phyloP scores from a whole-genome alignment of 768 basidiomycete genomes.

The Boletus fagicola region DNA sequence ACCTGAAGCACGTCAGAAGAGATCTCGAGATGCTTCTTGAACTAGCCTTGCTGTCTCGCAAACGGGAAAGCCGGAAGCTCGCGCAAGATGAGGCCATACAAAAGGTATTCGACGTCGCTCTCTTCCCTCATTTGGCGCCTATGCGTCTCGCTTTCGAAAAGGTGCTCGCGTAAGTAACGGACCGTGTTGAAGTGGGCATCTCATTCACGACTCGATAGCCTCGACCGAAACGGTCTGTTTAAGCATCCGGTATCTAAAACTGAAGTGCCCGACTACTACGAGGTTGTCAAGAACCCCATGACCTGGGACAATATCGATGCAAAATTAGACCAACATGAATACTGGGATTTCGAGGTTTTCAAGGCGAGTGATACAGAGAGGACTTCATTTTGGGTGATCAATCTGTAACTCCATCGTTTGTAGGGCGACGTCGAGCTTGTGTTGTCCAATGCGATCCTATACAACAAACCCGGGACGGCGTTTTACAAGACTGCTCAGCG shows the following conservation, averaged over 20 bases:
- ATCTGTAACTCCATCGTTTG: background rate
- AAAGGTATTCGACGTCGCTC: slow-evolving; percentile 54
- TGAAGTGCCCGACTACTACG: slow-evolving; percentile 89
- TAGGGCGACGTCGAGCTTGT: slow-evolving; percentile 85
- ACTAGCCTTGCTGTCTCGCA: slow-evolving; percentile 63
- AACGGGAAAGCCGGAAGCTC: slow-evolving; percentile 81
- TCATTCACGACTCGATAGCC: slow-evolving; percentile 40
- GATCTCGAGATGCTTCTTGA: slow-evolving; percentile 75
- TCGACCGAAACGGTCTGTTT: slow-evolving; percentile 75
- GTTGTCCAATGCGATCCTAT: slow-evolving; percentile 78
- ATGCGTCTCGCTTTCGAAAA: slow-evolving; percentile 67
- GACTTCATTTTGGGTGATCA: background rate
- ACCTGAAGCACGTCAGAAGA: slow-evolving; percentile 60
- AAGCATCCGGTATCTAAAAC: slow-evolving; percentile 74
- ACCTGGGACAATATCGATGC: slow-evolving; percentile 78
- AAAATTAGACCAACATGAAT: slow-evolving; percentile 80
- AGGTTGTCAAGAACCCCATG: slow-evolving; percentile 84
- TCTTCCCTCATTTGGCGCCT: slow-evolving; percentile 65
- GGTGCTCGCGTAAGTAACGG: slow-evolving; percentile 60
- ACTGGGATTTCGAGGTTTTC: slow-evolving; percentile 75
- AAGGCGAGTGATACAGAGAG: slow-evolving; percentile 42
- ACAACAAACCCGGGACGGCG: slow-evolving; percentile 74
- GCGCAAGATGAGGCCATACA: slow-evolving; percentile 65
- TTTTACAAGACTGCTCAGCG: slow-evolving; percentile 69
- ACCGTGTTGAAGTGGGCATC: background rate